Evolutionary conservation across 257 asterid genomes (phyloP), one percentile per base, ranked within the genome.

Genomic region (Penstemon davidsonii): DNA sequence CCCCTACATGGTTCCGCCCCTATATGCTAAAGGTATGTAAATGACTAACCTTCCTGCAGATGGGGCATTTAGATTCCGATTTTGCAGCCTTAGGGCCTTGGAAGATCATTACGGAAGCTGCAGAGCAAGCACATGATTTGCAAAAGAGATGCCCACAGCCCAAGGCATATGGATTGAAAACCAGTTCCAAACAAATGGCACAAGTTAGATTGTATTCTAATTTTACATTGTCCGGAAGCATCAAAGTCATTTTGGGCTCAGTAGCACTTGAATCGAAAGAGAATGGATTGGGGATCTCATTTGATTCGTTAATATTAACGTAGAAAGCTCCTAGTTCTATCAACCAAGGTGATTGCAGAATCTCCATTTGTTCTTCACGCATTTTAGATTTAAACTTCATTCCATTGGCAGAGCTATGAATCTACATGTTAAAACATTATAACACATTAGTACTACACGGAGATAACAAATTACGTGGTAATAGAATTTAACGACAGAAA

Each of bases 91-190:
- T 86, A 3, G 79, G 84, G 58, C 95, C 96, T 69, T 88, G 81
- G 62, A 80, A 85, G 2, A 84, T 80, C 96, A 88, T 83, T 38
- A 90, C 96, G 15, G 88, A 85, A 74, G 97, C 95, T 55, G 97
- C 95, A 1, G 90, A 77, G 81, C 97, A 90, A 64, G 78, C 85
- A 70, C 97, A 90, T 1, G 79, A 78, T 82, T 85, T 90, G 83
- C 97, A 90, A 79, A 85, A 90, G 45, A 88, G 83, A 75, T 90
- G 96, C 69, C 92, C 97, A 76, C 96, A 90, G 13, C 91, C 69
- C 86, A 90, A 82, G 13, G 96, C 92, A 49, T 75, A 86, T 7
- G 96, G 95, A 65, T 83, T 81, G 75, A 88, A 90, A 62, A 90
- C 88, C 38, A 78, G 75, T 77, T 90, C 97, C 97, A 88, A 68